Conservation (phyloP, 805 yeast species). For the Dipodascus geniculatus region DNA sequence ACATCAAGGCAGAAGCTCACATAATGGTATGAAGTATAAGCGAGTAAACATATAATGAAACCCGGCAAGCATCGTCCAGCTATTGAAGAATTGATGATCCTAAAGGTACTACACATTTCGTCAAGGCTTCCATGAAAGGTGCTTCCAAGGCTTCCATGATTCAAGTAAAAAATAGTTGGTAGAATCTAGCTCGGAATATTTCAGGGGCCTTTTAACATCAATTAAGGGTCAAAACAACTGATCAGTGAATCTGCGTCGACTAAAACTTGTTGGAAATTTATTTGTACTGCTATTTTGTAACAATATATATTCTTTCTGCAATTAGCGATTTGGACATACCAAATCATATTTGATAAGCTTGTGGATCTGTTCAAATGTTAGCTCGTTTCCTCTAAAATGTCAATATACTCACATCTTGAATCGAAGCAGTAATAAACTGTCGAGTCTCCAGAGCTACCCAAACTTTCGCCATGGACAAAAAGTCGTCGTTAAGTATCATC, state of each 20-base stretch:
- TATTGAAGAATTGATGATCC: background rate
- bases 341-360: constrained; percentile 51
- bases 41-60: background rate
- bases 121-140: background rate
- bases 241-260: constrained; percentile 3
- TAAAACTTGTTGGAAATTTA: no score
- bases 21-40: background rate
- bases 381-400: constrained; percentile 31
- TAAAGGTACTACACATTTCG: background rate
- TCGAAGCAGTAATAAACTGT: constrained; percentile 71
- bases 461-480: constrained; percentile 74
- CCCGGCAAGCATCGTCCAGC: background rate
- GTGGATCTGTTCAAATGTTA: constrained; percentile 23
- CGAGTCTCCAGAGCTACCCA: constrained; percentile 88
- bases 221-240: background rate
- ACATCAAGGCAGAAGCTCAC: background rate
- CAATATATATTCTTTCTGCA: constrained; percentile 1
- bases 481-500: constrained; percentile 27
- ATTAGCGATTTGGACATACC: constrained; percentile 48
- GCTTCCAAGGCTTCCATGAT: background rate
- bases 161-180: constrained; percentile 2
- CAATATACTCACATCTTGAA: constrained; percentile 37
- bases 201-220: background rate
- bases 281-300: constrained; percentile 1
- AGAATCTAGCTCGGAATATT: background rate